Evolutionary conservation across 192 early-diverging fungal genomes (phyloP).

Genomic region (Coemansia sp.): DNA sequence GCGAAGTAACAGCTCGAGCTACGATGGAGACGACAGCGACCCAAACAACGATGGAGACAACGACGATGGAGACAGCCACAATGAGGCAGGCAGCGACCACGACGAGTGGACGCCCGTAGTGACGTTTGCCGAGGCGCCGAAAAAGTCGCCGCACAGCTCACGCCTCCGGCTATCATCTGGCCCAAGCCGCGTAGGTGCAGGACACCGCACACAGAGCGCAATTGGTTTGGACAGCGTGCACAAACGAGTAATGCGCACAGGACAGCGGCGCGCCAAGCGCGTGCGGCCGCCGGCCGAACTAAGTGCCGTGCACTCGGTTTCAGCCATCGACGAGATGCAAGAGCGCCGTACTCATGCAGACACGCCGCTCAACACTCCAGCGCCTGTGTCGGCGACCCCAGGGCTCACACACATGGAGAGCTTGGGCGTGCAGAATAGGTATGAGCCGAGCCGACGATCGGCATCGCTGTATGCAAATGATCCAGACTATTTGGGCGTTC

Average conservation of each 20-base stretch:
- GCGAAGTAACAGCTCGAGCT: constrained; percentile 12
- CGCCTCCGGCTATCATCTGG: not conserved
- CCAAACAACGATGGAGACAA: constrained; percentile 1
- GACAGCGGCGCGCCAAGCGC: constrained; percentile 2
- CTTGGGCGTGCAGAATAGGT: not conserved
- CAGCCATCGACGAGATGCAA: not conserved
- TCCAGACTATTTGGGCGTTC: not conserved
- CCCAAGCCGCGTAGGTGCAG: not conserved
- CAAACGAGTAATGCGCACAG: not conserved
- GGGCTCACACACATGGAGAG: not conserved
- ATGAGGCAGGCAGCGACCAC: constrained; percentile 8
- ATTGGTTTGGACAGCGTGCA: not conserved
- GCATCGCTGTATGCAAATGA: not conserved
- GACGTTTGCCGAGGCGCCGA: constrained; percentile 35
- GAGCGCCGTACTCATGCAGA: not conserved
- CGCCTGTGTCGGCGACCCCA: not conserved
- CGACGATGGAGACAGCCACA: not conserved
- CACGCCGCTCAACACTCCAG: constrained; percentile 10
- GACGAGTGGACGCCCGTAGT: constrained; percentile 37
- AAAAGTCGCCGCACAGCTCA: not conserved
- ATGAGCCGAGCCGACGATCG: not conserved
- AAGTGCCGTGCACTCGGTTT: constrained; percentile 6
- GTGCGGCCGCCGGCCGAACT: not conserved
- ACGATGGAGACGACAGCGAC: constrained; percentile 24
- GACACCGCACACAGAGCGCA: constrained; percentile 6